A percentile compares a stretch with the other conserved stretches of the same genome.
Evolutionary conservation across 768 basidiomycete genomes (phyloP).

Genomic region (Inosperma sp.): DNA sequence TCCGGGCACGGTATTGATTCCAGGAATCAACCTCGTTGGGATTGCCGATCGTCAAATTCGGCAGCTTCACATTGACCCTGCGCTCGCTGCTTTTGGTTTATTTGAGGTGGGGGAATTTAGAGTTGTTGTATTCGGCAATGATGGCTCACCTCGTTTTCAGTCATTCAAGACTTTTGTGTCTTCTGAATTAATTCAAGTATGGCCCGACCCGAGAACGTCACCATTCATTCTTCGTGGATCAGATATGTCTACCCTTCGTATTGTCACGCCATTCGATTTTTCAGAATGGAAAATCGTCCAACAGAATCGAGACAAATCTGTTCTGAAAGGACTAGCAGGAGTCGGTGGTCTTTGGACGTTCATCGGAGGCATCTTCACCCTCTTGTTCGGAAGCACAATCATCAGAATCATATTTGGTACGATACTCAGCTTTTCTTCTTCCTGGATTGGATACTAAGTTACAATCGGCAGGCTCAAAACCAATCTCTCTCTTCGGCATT

Average conservation of each 20-base stretch:
- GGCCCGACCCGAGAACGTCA: slow-evolving; percentile 8
- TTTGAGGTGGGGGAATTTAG: slow-evolving; percentile 5
- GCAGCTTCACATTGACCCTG: background rate
- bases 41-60: background rate
- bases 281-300: slow-evolving; percentile 14
- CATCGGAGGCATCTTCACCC: slow-evolving; percentile 17
- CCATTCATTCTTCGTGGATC: background rate
- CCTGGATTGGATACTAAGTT: background rate
- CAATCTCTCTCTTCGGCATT: background rate
- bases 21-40: background rate
- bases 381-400: slow-evolving; percentile 18
- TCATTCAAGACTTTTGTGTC: slow-evolving; percentile 12
- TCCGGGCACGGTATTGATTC: background rate
- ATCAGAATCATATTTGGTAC: slow-evolving; percentile 16
- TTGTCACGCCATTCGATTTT: slow-evolving; percentile 10
- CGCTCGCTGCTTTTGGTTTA: slow-evolving; percentile 4
- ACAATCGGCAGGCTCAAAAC: background rate
- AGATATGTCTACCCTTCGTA: slow-evolving; percentile 12
- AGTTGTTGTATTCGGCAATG: too few species aligned
- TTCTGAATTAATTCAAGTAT: slow-evolving; percentile 4
- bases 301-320: slow-evolving; percentile 16
- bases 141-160: too few species aligned
- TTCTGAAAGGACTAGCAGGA: slow-evolving; percentile 16
- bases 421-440: background rate
- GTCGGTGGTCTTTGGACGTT: slow-evolving; percentile 23